Evolutionary conservation across 768 basidiomycete species (phyloP).

Genomic region (Hydnomerulius pinastri): DNA sequence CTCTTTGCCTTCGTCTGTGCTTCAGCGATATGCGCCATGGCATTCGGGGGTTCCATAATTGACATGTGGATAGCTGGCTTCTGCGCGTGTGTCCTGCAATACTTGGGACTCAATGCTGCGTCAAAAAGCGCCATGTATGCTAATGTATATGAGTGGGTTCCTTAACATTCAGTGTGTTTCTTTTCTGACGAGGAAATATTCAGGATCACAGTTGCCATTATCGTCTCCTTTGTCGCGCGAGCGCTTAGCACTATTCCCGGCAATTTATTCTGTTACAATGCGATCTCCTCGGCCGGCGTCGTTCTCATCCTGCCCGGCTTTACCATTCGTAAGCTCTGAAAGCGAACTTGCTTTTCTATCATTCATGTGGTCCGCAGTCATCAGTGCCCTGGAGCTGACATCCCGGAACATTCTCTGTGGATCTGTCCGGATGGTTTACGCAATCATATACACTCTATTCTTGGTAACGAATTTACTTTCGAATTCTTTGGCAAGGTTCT

Average conservation of each 20-base stretch:
- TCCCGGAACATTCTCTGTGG: conserved; percentile 82
- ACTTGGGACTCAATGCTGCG: conserved; percentile 79
- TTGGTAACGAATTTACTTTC: conserved; percentile 44
- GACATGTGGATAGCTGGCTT: conserved; percentile 83
- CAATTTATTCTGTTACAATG: conserved; percentile 83
- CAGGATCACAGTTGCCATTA: conserved; percentile 82
- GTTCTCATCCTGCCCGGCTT: conserved; percentile 91
- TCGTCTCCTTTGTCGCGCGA: conserved; percentile 82
- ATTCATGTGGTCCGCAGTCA: conserved; percentile 45
- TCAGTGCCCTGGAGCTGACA: conserved; percentile 77
- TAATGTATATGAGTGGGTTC: conserved; percentile 90
- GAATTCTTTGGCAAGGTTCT: conserved; percentile 2
- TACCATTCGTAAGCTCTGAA: conserved; percentile 61
- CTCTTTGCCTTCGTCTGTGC: conserved; percentile 75
- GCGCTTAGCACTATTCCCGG: conserved; percentile 76
- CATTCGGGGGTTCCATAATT: conserved; percentile 78
- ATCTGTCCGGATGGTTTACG: conserved; percentile 81
- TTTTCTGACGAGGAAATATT: background rate
- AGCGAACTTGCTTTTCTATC: conserved; percentile 1
- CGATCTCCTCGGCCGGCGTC: conserved; percentile 86
- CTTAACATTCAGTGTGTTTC: background rate
- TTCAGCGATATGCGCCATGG: conserved; percentile 78
- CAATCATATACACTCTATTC: conserved; percentile 84
- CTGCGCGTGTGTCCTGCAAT: conserved; percentile 71
- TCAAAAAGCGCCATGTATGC: conserved; percentile 88